phyloP scores from a whole-genome alignment of 139 green algal genomes.

The Spirogloea muscicola region DNA sequence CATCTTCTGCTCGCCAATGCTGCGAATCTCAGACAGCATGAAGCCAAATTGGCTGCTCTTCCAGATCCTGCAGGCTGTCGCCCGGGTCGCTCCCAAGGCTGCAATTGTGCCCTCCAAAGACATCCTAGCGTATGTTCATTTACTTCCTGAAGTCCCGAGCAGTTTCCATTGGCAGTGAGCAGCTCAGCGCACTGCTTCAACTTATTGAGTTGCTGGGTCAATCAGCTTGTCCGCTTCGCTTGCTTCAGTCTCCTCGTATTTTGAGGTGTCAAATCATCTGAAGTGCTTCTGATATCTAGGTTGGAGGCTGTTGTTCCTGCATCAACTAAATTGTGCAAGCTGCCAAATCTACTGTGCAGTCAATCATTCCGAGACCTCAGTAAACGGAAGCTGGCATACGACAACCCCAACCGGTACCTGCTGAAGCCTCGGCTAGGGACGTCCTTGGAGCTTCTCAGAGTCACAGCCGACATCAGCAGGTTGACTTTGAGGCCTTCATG shows the following conservation, averaged over 20 bases:
- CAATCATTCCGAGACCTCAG: background rate
- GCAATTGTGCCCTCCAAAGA: conserved; percentile 13
- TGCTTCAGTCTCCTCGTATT: no score
- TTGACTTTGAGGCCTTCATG: no score
- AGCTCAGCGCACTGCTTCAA: no score
- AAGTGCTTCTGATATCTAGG: no score
- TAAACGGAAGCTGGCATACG: background rate
- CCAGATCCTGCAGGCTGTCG: background rate
- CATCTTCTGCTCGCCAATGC: conserved; percentile 13
- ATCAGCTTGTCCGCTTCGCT: no score
- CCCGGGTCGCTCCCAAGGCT: background rate
- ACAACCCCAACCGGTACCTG: conserved; percentile 8
- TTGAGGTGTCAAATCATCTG: no score
- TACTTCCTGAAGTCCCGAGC: no score
- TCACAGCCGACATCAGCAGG: background rate
- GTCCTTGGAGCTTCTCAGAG: conserved; percentile 8
- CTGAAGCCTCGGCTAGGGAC: conserved; percentile 13
- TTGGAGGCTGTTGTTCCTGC: no score
- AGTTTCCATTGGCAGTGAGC: no score
- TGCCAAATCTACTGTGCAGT: background rate
- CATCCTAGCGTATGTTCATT: background rate
- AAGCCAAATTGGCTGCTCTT: background rate
- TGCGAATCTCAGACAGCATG: conserved; percentile 13
- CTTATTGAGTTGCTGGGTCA: no score
- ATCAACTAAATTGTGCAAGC: no score